These are phyloP conservation scores for Fistulifera pelliculosa DNA, from an alignment of 108 stramenopile species.

Conservation along the genomic window DNA sequence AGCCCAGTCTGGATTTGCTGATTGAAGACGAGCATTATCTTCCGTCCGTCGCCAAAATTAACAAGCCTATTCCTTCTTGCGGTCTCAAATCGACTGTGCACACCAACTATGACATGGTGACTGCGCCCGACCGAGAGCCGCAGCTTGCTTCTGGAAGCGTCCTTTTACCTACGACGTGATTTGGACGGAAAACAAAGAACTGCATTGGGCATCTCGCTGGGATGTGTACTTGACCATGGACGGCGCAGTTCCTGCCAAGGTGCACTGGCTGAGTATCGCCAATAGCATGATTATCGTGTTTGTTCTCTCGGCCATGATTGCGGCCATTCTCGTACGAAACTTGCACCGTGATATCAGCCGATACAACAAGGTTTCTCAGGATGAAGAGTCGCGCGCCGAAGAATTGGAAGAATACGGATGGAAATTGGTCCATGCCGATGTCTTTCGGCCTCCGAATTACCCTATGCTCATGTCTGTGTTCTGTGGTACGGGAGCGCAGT, in stretches of 20 bases:
- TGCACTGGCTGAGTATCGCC: conserved; percentile 93
- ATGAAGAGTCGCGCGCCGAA: conserved; percentile 93
- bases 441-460: conserved; percentile 88
- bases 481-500: conserved; percentile 89
- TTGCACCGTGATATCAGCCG: conserved; percentile 75
- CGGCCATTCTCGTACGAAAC: conserved; percentile 87
- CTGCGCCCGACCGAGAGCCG: conserved; percentile 36
- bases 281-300: conserved; percentile 92
- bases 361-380: conserved; percentile 75
- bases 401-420: conserved; percentile 97
- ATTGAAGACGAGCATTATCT: conserved; percentile 16
- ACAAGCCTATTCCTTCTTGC: conserved; percentile 63
- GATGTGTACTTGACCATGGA: conserved; percentile 96
- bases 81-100: conserved; percentile 31
- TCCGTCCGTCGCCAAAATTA: conserved; percentile 42
- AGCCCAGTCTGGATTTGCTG: conserved; percentile 7
- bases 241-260: conserved; percentile 81
- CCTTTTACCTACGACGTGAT: conserved; percentile 94
- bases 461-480: conserved; percentile 83
- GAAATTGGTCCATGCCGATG: conserved; percentile 97
- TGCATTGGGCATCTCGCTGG: conserved; percentile 96
- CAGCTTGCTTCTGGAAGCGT: conserved; percentile 67
- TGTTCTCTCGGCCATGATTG: conserved; percentile 92
- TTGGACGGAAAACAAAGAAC: conserved; percentile 72
- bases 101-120: conserved; percentile 80